A percentile compares a stretch with the other conserved stretches of the same genome.
Conservation (phyloP, 805 yeast genomes). For the Candida odintsovae region DNA sequence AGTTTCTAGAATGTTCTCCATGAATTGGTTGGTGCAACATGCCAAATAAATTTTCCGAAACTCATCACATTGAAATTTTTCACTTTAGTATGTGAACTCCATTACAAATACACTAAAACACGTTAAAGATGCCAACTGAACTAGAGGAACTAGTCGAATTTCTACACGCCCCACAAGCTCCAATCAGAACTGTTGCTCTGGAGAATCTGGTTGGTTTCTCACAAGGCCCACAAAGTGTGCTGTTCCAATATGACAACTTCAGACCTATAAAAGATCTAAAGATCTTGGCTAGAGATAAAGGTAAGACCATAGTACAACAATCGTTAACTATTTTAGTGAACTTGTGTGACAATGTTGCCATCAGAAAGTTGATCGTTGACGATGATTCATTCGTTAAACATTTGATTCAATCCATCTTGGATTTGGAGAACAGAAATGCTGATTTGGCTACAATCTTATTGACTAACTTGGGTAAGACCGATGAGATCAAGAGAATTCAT, state of each 20-base stretch:
- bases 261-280: constrained; percentile 71
- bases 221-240: constrained; percentile 56
- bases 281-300: constrained; percentile 46
- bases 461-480: constrained; percentile 80
- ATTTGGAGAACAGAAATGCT: constrained; percentile 56
- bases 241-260: constrained; percentile 66
- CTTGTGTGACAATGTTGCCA: constrained; percentile 61
- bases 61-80: neutral
- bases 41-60: neutral
- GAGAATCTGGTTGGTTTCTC: constrained; percentile 81
- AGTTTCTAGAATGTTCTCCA: neutral
- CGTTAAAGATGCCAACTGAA: constrained; percentile 39
- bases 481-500: constrained; percentile 50
- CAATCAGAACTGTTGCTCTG: constrained; percentile 76
- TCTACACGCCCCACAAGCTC: constrained; percentile 74
- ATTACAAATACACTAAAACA: neutral
- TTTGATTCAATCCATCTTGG: constrained; percentile 45
- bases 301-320: constrained; percentile 51
- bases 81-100: neutral
- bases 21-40: neutral
- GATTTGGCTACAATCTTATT: constrained; percentile 80
- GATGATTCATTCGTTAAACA: constrained; percentile 52
- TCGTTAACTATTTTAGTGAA: constrained; percentile 79
- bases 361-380: constrained; percentile 59
- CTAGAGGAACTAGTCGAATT: constrained; percentile 67